Evolutionary conservation across 176 grass and related monocot species (phyloP).

Genomic region (sorghum (Sorghum bicolor)): DNA sequence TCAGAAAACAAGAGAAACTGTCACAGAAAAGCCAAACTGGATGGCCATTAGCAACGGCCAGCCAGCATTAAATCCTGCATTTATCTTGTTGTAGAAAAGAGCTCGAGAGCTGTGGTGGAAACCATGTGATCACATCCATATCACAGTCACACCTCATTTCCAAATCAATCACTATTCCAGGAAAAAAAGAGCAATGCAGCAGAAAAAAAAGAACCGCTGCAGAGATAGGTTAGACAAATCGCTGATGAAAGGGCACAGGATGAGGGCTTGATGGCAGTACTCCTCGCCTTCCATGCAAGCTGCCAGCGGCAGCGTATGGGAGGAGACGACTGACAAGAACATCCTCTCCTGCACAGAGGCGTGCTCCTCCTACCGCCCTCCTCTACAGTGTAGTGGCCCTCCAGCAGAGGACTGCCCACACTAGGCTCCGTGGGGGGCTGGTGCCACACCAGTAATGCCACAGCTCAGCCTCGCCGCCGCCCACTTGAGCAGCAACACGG

Average conservation of each 20-base stretch:
- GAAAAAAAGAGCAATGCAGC: not conserved
- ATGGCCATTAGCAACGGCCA: slow-evolving; percentile 7
- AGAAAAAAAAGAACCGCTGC: not conserved
- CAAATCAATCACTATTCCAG: not conserved
- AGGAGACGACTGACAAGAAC: no score
- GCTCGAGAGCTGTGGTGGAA: not conserved
- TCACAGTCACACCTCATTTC: slow-evolving; percentile 11
- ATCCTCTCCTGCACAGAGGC: not conserved
- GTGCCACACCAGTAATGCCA: not conserved
- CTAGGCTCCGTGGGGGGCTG: not conserved
- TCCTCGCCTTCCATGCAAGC: not conserved
- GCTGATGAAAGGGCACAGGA: not conserved
- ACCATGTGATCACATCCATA: not conserved
- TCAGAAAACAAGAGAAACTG: not conserved
- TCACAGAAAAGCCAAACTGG: slow-evolving; percentile 59
- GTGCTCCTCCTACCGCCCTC: no score
- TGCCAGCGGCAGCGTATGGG: not conserved
- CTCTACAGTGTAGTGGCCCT: no score
- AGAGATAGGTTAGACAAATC: not conserved
- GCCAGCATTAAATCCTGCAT: slow-evolving; percentile 50
- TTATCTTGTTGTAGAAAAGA: not conserved
- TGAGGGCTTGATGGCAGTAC: not conserved
- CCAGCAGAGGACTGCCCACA: not conserved
- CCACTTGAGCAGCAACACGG: no score
- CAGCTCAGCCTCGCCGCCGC: no score